phyloP scores from a whole-genome alignment of 805 yeast species.

The Candida arabinofermentans region DNA sequence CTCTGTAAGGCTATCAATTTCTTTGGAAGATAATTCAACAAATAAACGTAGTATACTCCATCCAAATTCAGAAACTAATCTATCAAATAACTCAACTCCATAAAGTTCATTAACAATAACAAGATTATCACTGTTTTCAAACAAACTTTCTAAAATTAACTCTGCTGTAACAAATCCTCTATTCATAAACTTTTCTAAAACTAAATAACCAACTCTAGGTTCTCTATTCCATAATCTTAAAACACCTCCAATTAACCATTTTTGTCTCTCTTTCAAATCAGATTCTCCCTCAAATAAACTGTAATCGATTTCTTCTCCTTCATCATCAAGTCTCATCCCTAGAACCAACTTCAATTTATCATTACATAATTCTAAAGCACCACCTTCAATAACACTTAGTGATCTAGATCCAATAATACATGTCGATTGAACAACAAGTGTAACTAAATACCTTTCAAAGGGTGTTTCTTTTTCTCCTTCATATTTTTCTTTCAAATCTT shows the following conservation, averaged over 20 bases:
- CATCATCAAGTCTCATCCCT: conserved; percentile 18
- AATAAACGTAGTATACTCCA: background rate
- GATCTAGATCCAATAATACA: conserved; percentile 88
- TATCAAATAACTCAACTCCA: conserved; percentile 37
- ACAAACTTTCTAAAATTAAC: conserved; percentile 41
- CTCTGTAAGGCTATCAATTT: background rate
- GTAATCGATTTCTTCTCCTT: conserved; percentile 6
- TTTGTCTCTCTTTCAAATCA: conserved; percentile 28
- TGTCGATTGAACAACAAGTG: conserved; percentile 63
- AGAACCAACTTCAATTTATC: conserved; percentile 25
- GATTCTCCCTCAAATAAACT: conserved; percentile 18
- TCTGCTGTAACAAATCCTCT: conserved; percentile 39
- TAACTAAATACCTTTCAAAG: conserved; percentile 43
- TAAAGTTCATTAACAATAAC: conserved; percentile 41
- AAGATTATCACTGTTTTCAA: conserved; percentile 29
- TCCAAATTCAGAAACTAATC: conserved; percentile 19
- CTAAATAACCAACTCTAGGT: conserved; percentile 60
- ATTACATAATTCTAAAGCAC: conserved; percentile 32
- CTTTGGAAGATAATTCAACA: background rate
- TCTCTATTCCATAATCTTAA: conserved; percentile 62
- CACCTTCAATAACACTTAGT: conserved; percentile 66
- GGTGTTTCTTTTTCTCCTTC: conserved; percentile 20
- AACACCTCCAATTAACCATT: conserved; percentile 51
- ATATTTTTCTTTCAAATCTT: conserved; percentile 19
- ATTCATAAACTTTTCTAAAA: conserved; percentile 48